Evolutionary conservation across 345 rosid genomes (phyloP).

Genomic region (Mercurialis annua): DNA sequence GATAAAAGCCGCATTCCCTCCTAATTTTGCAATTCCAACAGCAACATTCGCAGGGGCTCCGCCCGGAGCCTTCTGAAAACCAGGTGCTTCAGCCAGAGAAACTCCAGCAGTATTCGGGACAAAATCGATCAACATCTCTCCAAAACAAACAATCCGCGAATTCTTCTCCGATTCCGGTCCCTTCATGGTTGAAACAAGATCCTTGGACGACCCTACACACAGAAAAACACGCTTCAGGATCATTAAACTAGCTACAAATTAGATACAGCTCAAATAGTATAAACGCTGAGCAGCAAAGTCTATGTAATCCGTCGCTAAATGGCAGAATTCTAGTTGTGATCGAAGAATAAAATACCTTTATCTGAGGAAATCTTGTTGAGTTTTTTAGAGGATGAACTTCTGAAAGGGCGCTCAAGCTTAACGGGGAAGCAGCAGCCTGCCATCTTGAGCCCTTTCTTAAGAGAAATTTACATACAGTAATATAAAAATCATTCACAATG

Average conservation of each 20-base stretch:
- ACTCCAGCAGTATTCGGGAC: slow-evolving; percentile 81
- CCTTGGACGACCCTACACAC: not conserved
- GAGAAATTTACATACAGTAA: too few relatives aligned
- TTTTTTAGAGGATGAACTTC: not conserved
- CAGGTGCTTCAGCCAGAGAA: slow-evolving; percentile 90
- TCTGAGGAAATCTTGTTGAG: not conserved
- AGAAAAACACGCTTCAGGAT: not conserved
- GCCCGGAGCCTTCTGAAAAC: slow-evolving; percentile 91
- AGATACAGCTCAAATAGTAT: too few relatives aligned
- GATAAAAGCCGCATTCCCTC: slow-evolving; percentile 86
- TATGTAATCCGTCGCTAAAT: too few relatives aligned
- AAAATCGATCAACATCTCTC: slow-evolving; percentile 90
- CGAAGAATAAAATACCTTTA: not conserved
- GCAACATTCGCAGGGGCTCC: slow-evolving; percentile 99
- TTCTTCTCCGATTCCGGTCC: not conserved
- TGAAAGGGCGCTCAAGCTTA: slow-evolving; percentile 1
- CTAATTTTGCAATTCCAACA: slow-evolving; percentile 78
- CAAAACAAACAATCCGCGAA: slow-evolving; percentile 72
- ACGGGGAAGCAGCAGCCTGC: not conserved
- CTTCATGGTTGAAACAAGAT: not conserved
- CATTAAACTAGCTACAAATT: too few relatives aligned
- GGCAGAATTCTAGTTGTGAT: too few relatives aligned
- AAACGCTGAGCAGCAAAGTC: too few relatives aligned
- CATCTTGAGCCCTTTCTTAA: not conserved
- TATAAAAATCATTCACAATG: too few relatives aligned